Conservation (phyloP, 2,329 filamentous ascomycete species). For the Trichoderma atroviride region DNA sequence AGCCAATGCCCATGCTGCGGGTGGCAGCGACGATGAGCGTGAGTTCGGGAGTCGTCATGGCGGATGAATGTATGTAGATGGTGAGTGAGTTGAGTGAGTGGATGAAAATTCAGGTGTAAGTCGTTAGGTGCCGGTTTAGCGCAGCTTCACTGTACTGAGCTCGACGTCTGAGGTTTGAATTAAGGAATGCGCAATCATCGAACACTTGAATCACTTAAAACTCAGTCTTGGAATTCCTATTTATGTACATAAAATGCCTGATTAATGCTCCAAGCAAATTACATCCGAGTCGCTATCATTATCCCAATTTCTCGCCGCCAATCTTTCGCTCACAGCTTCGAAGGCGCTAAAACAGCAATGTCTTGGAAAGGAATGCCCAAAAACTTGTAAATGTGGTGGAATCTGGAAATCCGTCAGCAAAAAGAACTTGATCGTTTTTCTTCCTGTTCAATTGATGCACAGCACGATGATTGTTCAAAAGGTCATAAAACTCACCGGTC, state of each 20-base stretch:
- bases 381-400: constrained; percentile 69
- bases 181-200: too few relatives aligned
- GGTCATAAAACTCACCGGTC: constrained; percentile 53
- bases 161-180: background rate
- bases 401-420: constrained; percentile 42
- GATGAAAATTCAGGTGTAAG: constrained; percentile 1
- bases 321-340: constrained; percentile 40
- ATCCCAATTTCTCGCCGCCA: background rate
- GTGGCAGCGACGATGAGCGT: constrained; percentile 96
- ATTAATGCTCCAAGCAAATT: background rate
- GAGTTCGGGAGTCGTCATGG: constrained; percentile 58
- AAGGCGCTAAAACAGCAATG: constrained; percentile 43
- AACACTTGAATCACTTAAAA: too few relatives aligned
- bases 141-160: background rate
- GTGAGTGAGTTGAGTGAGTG: background rate
- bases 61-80: background rate
- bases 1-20: constrained; percentile 86
- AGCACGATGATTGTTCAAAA: background rate
- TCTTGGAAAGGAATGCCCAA: constrained; percentile 63
- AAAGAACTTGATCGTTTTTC: background rate
- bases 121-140: constrained; percentile 3
- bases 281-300: background rate
- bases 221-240: too few relatives aligned
- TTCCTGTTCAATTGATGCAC: background rate
- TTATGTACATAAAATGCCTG: background rate